Conservation (phyloP, 352 stramenopile species). For the Pythium aquatile region DNA sequence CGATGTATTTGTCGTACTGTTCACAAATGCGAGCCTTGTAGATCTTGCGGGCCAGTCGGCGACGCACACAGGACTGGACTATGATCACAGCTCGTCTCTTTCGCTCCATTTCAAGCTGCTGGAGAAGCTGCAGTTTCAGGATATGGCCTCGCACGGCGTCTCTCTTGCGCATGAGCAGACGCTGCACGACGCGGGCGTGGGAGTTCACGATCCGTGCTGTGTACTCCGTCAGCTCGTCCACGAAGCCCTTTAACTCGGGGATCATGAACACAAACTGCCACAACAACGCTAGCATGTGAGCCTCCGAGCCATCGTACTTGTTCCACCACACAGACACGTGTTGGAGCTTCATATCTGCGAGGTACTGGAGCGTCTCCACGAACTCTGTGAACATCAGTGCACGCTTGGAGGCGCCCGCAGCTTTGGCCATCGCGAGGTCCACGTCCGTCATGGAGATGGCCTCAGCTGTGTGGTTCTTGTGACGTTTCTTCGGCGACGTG, state of each 20-base stretch:
- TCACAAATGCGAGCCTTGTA: constrained; percentile 34
- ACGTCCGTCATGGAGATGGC: constrained; percentile 55
- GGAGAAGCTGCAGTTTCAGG: constrained; percentile 22
- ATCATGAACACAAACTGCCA: constrained; percentile 46
- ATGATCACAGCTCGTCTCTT: constrained; percentile 27
- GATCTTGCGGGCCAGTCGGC: constrained; percentile 34
- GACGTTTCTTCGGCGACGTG: background rate
- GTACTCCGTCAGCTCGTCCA: constrained; percentile 16
- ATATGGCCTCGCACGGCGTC: constrained; percentile 30
- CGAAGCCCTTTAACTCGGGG: constrained; percentile 27
- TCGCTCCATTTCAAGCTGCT: constrained; percentile 19
- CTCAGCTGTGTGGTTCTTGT: constrained; percentile 14
- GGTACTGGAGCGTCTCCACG: constrained; percentile 26
- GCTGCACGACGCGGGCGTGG: constrained; percentile 34
- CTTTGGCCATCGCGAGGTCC: constrained; percentile 61
- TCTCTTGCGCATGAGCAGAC: constrained; percentile 27
- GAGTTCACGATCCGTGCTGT: constrained; percentile 27
- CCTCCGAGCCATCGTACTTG: constrained; percentile 38
- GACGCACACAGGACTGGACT: constrained; percentile 37
- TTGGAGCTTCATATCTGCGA: constrained; percentile 37
- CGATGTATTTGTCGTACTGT: constrained; percentile 72
- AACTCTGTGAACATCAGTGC: constrained; percentile 52
- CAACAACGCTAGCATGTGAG: constrained; percentile 41
- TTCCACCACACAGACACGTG: constrained; percentile 44
- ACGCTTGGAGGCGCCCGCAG: constrained; percentile 41